A percentile compares a stretch with the other conserved stretches of the same genome.
These are phyloP conservation scores for Boechera stricta DNA, from an alignment of 345 rosid genomes.

Conservation along the genomic window DNA sequence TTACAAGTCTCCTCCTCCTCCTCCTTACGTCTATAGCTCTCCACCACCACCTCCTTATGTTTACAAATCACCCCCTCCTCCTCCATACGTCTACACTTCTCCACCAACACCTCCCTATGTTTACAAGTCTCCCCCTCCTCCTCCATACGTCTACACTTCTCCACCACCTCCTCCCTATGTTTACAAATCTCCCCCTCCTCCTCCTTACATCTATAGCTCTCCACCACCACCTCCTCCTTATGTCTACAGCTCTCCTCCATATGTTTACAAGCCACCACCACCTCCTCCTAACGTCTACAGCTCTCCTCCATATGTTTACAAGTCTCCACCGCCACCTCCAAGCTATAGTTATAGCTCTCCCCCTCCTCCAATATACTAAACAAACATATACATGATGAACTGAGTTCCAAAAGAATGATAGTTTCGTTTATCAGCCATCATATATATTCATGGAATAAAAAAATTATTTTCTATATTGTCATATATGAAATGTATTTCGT, in stretches of 20 bases:
- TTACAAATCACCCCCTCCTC: background rate
- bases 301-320: background rate
- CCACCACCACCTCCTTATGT: background rate
- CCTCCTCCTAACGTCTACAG: background rate
- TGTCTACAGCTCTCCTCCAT: background rate
- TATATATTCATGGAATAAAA: background rate
- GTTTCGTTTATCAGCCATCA: background rate
- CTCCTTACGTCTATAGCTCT: too few relatives aligned
- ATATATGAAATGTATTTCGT: background rate
- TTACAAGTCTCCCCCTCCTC: background rate
- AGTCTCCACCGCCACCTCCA: background rate
- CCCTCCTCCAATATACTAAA: background rate
- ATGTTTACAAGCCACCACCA: background rate
- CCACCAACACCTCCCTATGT: background rate
- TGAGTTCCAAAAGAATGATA: background rate
- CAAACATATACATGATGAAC: background rate
- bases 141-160: background rate
- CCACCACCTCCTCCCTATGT: background rate
- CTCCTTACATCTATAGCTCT: background rate
- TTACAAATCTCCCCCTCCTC: background rate
- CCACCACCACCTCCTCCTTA: background rate
- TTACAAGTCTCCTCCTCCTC: too few relatives aligned
- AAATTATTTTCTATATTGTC: background rate
- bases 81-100: background rate
- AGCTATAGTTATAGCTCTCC: conserved; percentile 13